A percentile compares a stretch with the other conserved stretches of the same genome.
Conservation (phyloP, 306 rosid species). For the Medicago ruthenica region DNA sequence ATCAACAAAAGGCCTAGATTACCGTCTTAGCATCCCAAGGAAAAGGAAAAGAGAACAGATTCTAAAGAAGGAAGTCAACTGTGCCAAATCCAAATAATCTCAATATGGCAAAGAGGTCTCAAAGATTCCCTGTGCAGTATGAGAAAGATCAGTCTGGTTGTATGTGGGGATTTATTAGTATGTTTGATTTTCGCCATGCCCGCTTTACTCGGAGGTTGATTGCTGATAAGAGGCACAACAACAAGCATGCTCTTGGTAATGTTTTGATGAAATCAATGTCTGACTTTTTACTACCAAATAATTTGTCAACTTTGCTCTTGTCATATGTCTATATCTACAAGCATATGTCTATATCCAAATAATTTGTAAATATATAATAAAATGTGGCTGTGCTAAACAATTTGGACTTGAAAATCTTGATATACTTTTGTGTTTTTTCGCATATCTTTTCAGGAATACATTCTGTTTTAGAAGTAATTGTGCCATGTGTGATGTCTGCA, state of each 20-base stretch:
- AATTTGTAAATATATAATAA: not conserved
- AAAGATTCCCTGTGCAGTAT: slow-evolving; percentile 63
- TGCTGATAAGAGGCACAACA: slow-evolving; percentile 70
- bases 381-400: not conserved
- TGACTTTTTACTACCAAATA: slow-evolving; percentile 20
- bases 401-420: slow-evolving; percentile 1
- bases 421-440: slow-evolving; percentile 1
- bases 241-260: slow-evolving; percentile 64
- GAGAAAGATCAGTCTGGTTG: slow-evolving; percentile 89
- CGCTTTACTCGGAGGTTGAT: slow-evolving; percentile 73
- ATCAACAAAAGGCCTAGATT: slow-evolving; percentile 28
- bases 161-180: slow-evolving; percentile 91
- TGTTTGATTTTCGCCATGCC: slow-evolving; percentile 90
- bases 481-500: slow-evolving; percentile 11
- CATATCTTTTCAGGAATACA: not conserved
- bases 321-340: slow-evolving; percentile 1
- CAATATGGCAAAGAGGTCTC: slow-evolving; percentile 75
- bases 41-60: not conserved
- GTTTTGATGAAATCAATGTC: not conserved
- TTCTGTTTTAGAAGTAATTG: not conserved
- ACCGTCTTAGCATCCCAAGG: slow-evolving; percentile 35
- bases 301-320: slow-evolving; percentile 32
- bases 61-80: slow-evolving; percentile 37
- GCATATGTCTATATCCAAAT: slow-evolving; percentile 10
- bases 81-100: slow-evolving; percentile 9